Evolutionary conservation across 129 eudicot genomes (phyloP), one percentile per base, ranked within the genome.

Genomic region (Lactuca saligna): DNA sequence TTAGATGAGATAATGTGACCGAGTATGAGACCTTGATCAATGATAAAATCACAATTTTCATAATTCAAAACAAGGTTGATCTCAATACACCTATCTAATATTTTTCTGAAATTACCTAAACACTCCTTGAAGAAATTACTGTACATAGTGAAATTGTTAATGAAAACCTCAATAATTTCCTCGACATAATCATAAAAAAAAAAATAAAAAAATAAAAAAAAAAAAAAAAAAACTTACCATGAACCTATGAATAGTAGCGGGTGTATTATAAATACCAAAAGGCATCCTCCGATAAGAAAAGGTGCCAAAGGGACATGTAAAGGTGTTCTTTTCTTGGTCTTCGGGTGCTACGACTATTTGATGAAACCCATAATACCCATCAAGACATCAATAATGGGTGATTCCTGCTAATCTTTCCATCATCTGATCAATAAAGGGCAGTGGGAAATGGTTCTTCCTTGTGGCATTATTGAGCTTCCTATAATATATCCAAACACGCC

Each of bases 351-450:
- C 37, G 0, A n/a, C 16, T 14, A 61, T 33, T 35, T 61, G 66
- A 61, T 61, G 66, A 14, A 61, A 35, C 11, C 66, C 48, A 7
- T 34, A 61, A 61, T 61, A 32, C 11, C 49, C 66, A 61, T 61
- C 44, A 20, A 59, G 25, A 59, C 39, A 58, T 17, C 25, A 35
- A 6, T 61, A 61, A 11, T 61, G 37, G 35, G 66, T 33, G 4
- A 6, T 10, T 32, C 66, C 49, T 0, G 8, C 29, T 25, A 25
- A 25, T 25, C 29, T 25, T 25, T 25, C 29, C 29, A 25, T 0
- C 29, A 25, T 25, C 44, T 3, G 12, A 44, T 44, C 50, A 8
- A 8, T 44, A 44, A 44, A 44, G 0, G 50, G 11, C 3, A 6
- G 9, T 0, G 11, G 8, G 12, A 0, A 44, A 13, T 44, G 50